Evolutionary conservation across 2,329 filamentous ascomycete species (phyloP).

Genomic region (Verticillium nubilum): DNA sequence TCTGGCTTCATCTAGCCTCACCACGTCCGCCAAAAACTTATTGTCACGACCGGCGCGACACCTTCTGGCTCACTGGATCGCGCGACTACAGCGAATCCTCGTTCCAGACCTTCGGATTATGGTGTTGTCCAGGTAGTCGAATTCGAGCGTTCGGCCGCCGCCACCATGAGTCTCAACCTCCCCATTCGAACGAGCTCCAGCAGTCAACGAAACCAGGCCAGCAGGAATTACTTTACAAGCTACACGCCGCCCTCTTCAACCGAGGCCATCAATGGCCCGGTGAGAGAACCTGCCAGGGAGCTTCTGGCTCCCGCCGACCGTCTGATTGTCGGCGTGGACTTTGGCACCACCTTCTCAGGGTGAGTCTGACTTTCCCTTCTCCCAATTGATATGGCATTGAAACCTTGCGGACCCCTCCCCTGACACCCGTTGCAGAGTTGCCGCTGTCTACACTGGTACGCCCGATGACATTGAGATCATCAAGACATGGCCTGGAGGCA

Average conservation of each 20-base stretch:
- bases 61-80: neutral
- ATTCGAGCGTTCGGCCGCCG: constrained; percentile 5
- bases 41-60: neutral
- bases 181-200: constrained; percentile 41
- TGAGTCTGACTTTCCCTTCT: constrained; percentile 30
- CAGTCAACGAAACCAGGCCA: constrained; percentile 48
- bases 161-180: constrained; percentile 44
- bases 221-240: constrained; percentile 50
- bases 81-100: neutral
- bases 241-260: constrained; percentile 51
- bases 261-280: constrained; percentile 57
- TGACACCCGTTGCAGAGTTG: constrained; percentile 42
- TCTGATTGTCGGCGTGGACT: constrained; percentile 74
- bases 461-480: constrained; percentile 80
- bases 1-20: neutral
- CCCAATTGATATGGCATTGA: neutral
- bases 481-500: constrained; percentile 78
- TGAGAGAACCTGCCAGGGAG: constrained; percentile 50
- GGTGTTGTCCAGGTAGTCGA: neutral
- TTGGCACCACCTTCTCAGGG: constrained; percentile 81
- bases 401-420: neutral
- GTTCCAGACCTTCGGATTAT: neutral
- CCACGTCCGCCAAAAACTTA: neutral
- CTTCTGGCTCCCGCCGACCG: constrained; percentile 51
- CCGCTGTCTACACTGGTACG: constrained; percentile 67